These are phyloP conservation scores for Eurotiales sp. DNA, from an alignment of 2,329 filamentous ascomycete genomes.

Conservation along the genomic window DNA sequence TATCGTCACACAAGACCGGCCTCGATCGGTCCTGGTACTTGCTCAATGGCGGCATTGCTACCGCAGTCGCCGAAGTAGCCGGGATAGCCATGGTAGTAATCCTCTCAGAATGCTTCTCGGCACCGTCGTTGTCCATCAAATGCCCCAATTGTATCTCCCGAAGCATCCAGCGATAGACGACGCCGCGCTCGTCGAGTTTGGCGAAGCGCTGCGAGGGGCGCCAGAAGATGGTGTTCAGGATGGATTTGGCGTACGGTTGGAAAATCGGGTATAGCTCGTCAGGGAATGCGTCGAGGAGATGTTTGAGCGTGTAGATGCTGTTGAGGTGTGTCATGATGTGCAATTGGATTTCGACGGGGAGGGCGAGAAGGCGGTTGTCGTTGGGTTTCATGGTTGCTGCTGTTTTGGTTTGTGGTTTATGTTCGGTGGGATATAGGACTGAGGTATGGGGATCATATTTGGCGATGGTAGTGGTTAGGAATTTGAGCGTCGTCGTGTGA, in stretches of 20 bases:
- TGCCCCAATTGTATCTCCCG: conserved; percentile 8
- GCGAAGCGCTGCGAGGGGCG: conserved; percentile 3
- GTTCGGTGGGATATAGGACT: background rate
- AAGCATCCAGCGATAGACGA: conserved; percentile 14
- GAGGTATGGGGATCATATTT: background rate
- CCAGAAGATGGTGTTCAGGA: conserved; percentile 14
- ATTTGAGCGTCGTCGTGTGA: too few species aligned
- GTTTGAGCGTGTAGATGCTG: conserved; percentile 12
- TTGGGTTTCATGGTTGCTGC: background rate
- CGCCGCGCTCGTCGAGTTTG: conserved; percentile 6
- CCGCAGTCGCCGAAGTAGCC: background rate
- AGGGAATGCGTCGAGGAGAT: conserved; percentile 11
- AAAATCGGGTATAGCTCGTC: conserved; percentile 7
- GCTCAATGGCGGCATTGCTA: background rate
- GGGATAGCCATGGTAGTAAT: background rate
- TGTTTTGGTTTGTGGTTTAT: background rate
- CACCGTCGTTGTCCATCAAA: background rate
- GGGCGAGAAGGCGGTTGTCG: background rate
- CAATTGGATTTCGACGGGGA: conserved; percentile 12
- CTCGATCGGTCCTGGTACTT: background rate
- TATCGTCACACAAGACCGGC: background rate
- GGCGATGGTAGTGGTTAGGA: too few species aligned
- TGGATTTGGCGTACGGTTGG: conserved; percentile 3
- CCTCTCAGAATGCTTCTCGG: background rate
- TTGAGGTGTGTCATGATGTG: conserved; percentile 5